Base-by-base conservation (phyloP, 805 yeast genomes). In the Kuraishia hungarica region DNA sequence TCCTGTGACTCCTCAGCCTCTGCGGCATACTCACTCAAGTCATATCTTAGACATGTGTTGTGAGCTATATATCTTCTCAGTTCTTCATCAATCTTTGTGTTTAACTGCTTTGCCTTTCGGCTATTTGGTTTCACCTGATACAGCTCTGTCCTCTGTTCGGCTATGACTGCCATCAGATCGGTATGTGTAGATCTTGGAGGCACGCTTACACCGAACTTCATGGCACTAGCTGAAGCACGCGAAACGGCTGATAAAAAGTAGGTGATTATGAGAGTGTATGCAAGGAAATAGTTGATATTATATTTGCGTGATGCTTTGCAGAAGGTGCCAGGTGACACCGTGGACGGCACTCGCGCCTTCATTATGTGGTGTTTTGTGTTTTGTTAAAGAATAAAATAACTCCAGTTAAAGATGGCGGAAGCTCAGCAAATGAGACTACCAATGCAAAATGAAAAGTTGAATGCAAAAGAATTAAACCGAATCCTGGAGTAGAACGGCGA, bases 11-110 rank as follows among this genome's bases (percentile, higher is more conserved):
- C 13, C 19, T 17, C 28, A n/a, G 39, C 39, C 24, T 52, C 50
- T 29, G 46, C 50, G n/a, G 50, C 20, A 35, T 23, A 52, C 23
- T 52, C 53, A 35, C 20, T 46, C 49, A 52, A 35, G 8, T 11
- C 19, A 22, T 52, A 52, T 23, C 53, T 20, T 6, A 43, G 17
- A 21, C 53, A 52, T 15, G 26, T 15, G 50, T 52, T 39, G n/a
- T 43, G 23, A 2, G 22, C 17, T 2, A 39, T 19, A 35, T 52
- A 52, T n/a, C n/a, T 22, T 7, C 17, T 11, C 3, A 52, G 24
- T 10, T 39, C 35, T 15, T 17, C 19, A n/a, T 52, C 24, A 20
- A 52, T 52, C 39, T 22, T 23, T 8, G n/a, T 15, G n/a, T 21
- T 26, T 10, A 52, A 19, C 24, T 52, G 39, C 17, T 24, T 22